Conservation (phyloP, 1,139 yeast genomes). For the Nadsonia commutata region DNA sequence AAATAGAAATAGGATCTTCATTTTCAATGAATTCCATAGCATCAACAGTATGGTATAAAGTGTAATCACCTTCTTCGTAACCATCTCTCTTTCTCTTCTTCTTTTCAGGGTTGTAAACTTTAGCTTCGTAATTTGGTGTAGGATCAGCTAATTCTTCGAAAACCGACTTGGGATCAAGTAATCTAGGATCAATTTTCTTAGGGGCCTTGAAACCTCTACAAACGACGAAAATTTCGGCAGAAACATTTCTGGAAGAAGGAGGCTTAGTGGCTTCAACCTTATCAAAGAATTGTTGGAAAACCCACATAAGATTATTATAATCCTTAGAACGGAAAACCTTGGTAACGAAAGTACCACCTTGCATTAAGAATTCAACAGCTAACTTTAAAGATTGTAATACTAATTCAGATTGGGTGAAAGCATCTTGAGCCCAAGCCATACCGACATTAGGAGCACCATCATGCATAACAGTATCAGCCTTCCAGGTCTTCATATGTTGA, state of each 20-base stretch:
- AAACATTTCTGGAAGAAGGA: constrained; percentile 95
- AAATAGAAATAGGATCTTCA: constrained; percentile 70
- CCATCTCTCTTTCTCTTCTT: constrained; percentile 88
- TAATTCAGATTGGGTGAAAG: constrained; percentile 92
- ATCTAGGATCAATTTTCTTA: constrained; percentile 80
- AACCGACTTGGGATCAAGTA: constrained; percentile 82
- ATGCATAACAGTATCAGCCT: constrained; percentile 93
- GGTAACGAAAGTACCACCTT: constrained; percentile 95
- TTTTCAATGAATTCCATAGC: constrained; percentile 66
- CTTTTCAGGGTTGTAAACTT: constrained; percentile 85
- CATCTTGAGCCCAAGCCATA: constrained; percentile 98
- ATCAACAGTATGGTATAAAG: constrained; percentile 58
- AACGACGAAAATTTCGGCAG: constrained; percentile 96
- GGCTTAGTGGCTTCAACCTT: constrained; percentile 98
- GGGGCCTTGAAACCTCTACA: constrained; percentile 96
- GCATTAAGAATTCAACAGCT: constrained; percentile 84
- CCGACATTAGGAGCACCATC: constrained; percentile 99
- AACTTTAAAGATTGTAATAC: constrained; percentile 84
- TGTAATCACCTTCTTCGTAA: constrained; percentile 87
- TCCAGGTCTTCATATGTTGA: constrained; percentile 97
- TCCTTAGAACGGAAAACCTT: constrained; percentile 95
- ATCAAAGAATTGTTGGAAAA: constrained; percentile 85
- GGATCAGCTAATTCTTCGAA: constrained; percentile 75
- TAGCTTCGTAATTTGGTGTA: constrained; percentile 67
- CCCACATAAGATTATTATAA: constrained; percentile 94